These are phyloP conservation scores for Suhomyces faveliae DNA, from an alignment of 805 yeast species.

Conservation along the genomic window DNA sequence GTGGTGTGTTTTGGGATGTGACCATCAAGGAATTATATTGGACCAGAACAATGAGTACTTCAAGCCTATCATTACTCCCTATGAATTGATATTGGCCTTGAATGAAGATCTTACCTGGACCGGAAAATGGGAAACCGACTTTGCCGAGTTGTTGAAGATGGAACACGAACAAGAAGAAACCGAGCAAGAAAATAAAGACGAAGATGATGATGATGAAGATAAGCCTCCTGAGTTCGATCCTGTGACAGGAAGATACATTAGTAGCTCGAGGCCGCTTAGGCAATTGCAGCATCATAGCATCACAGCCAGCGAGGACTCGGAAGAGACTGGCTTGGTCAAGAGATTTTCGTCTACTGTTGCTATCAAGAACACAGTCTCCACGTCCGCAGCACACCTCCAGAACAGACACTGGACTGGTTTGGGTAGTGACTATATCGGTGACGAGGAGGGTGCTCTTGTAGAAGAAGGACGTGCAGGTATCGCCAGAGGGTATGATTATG, in stretches of 20 bases:
- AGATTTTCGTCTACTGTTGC: slow-evolving; percentile 58
- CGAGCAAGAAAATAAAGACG: slow-evolving; percentile 23
- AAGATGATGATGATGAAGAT: slow-evolving; percentile 31
- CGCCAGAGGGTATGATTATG: slow-evolving; percentile 76
- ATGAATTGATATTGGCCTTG: slow-evolving; percentile 81
- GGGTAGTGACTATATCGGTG: slow-evolving; percentile 69
- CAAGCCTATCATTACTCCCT: slow-evolving; percentile 92
- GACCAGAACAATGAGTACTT: slow-evolving; percentile 78
- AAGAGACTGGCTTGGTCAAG: slow-evolving; percentile 46
- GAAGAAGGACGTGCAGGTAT: slow-evolving; percentile 86
- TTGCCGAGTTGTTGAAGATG: slow-evolving; percentile 51
- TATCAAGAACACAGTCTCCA: slow-evolving; percentile 77
- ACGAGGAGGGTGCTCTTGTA: slow-evolving; percentile 67
- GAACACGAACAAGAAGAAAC: slow-evolving; percentile 35
- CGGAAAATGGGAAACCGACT: slow-evolving; percentile 89
- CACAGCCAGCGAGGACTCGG: slow-evolving; percentile 36
- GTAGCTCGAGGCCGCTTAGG: slow-evolving; percentile 74
- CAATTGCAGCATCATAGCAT: slow-evolving; percentile 62
- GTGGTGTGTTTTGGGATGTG: slow-evolving; percentile 95
- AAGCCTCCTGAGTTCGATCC: slow-evolving; percentile 85
- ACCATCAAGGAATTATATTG: slow-evolving; percentile 86
- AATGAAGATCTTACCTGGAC: slow-evolving; percentile 81
- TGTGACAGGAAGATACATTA: slow-evolving; percentile 75
- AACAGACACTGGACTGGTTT: slow-evolving; percentile 82
- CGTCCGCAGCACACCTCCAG: slow-evolving; percentile 79